Percentiles rank a stretch among this genome's conserved stretches.
These are phyloP conservation scores for Sporothrix humicola DNA, from an alignment of 2,329 filamentous ascomycete species.

Conservation along the genomic window DNA sequence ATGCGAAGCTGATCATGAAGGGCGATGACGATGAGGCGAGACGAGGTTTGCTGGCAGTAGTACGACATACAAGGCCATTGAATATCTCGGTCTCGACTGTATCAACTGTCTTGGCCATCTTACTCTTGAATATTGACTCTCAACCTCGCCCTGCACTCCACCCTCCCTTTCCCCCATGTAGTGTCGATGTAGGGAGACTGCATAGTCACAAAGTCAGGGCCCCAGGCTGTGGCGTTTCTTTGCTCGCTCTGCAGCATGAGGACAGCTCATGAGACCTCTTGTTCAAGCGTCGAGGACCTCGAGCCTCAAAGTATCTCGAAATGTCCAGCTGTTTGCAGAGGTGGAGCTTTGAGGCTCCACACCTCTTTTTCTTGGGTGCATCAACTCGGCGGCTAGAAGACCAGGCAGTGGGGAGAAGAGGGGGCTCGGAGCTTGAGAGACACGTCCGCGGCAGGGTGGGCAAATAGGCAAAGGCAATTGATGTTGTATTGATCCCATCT, in stretches of 20 bases:
- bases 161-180: conserved; percentile 15
- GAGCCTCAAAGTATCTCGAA: not conserved
- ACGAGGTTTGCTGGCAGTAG: too few species aligned
- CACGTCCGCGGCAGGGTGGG: conserved; percentile 6
- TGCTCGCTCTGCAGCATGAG: not conserved
- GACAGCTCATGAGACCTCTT: not conserved
- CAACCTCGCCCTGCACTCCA: not conserved
- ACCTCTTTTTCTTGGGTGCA: conserved; percentile 15
- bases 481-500: conserved; percentile 1
- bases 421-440: not conserved
- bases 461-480: not conserved
- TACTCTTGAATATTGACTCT: not conserved
- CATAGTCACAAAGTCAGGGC: not conserved
- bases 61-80: too few species aligned
- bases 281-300: not conserved
- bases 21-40: not conserved
- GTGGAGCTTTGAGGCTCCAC: conserved; percentile 17
- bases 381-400: conserved; percentile 20
- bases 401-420: not conserved
- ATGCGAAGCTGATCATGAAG: not conserved
- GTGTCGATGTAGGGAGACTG: conserved; percentile 15
- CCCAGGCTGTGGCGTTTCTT: not conserved
- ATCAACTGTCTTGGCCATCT: not conserved
- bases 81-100: too few species aligned
- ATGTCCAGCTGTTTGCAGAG: not conserved